phyloP scores from a whole-genome alignment of 768 basidiomycete species.

The Butyriboletus loyo region DNA sequence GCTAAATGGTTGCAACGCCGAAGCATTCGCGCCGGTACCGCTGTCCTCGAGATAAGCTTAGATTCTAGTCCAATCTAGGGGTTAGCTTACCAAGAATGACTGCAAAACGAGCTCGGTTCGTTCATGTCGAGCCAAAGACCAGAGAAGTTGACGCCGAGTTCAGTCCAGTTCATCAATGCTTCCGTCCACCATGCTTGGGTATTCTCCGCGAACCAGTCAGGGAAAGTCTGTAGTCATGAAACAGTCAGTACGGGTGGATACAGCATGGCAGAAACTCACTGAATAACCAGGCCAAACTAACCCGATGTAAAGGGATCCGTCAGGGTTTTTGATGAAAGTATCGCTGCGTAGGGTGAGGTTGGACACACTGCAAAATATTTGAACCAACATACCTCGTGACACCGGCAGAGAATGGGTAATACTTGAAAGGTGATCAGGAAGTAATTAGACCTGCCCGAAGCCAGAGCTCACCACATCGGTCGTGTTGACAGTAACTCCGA shows the following conservation, averaged over 20 bases:
- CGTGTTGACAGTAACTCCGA: slow-evolving; percentile 53
- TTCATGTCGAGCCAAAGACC: slow-evolving; percentile 76
- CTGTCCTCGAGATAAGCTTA: slow-evolving; percentile 6
- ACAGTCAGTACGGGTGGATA: neutral
- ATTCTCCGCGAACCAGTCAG: slow-evolving; percentile 58
- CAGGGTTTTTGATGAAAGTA: slow-evolving; percentile 72
- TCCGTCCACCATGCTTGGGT: slow-evolving; percentile 61
- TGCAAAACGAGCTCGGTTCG: slow-evolving; percentile 63
- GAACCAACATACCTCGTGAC: slow-evolving; percentile 44
- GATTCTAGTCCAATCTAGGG: neutral
- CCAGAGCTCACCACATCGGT: slow-evolving; percentile 55
- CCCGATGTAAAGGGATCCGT: slow-evolving; percentile 69
- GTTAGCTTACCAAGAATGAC: slow-evolving; percentile 49
- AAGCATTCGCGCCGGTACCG: slow-evolving; percentile 55
- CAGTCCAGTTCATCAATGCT: slow-evolving; percentile 52
- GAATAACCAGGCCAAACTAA: slow-evolving; percentile 79
- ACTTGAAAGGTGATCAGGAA: slow-evolving; percentile 38
- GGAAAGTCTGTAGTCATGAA: slow-evolving; percentile 43
- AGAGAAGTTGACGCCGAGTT: slow-evolving; percentile 52
- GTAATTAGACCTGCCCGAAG: neutral
- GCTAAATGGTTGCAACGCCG: slow-evolving; percentile 55
- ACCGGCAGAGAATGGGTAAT: slow-evolving; percentile 65
- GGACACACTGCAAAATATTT: neutral
- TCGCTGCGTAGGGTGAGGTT: slow-evolving; percentile 38
- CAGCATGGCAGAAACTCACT: slow-evolving; percentile 31